Percentiles rank a stretch among this genome's conserved stretches.
These are phyloP conservation scores for Ciborinia camelliae DNA, from an alignment of 2,329 filamentous ascomycete species.

Conservation along the genomic window DNA sequence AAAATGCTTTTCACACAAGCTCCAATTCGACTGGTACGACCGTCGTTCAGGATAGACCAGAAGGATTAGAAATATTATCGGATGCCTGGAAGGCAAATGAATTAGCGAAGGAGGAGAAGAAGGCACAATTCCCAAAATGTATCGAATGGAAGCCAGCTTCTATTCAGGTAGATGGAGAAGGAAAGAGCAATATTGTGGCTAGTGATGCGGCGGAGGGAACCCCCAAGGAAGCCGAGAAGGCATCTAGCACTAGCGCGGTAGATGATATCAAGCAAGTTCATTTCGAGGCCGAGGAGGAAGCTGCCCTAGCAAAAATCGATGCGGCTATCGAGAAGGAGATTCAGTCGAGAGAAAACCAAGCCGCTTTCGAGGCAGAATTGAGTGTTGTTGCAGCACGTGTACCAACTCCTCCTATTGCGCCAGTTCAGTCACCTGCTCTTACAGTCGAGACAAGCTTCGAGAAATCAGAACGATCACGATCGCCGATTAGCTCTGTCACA, in stretches of 20 bases:
- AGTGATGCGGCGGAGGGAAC: slow-evolving; percentile 17
- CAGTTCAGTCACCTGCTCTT: slow-evolving; percentile 31
- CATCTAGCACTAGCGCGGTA: slow-evolving; percentile 34
- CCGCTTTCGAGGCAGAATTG: slow-evolving; percentile 38
- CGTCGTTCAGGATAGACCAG: slow-evolving; percentile 52
- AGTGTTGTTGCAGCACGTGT: slow-evolving; percentile 36
- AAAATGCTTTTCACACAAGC: slow-evolving; percentile 69
- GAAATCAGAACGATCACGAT: slow-evolving; percentile 40
- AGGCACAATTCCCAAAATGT: slow-evolving; percentile 83
- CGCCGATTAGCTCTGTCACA: slow-evolving; percentile 54
- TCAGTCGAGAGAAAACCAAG: slow-evolving; percentile 45
- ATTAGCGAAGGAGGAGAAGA: slow-evolving; percentile 79
- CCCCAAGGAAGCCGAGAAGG: slow-evolving; percentile 29
- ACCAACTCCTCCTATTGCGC: slow-evolving; percentile 31
- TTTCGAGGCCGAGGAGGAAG: slow-evolving; percentile 47
- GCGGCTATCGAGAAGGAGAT: slow-evolving; percentile 80
- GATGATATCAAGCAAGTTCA: slow-evolving; percentile 35
- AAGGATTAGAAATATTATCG: slow-evolving; percentile 83
- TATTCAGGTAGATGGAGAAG: slow-evolving; percentile 31
- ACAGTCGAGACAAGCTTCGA: slow-evolving; percentile 40
- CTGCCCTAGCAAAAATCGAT: slow-evolving; percentile 75
- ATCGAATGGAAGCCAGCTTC: slow-evolving; percentile 79
- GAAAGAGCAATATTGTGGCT: slow-evolving; percentile 23
- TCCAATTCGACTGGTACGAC: slow-evolving; percentile 41
- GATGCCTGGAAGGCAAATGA: slow-evolving; percentile 80